Base-by-base conservation (phyloP, 345 rosid genomes). In the Litchi chinensis region DNA sequence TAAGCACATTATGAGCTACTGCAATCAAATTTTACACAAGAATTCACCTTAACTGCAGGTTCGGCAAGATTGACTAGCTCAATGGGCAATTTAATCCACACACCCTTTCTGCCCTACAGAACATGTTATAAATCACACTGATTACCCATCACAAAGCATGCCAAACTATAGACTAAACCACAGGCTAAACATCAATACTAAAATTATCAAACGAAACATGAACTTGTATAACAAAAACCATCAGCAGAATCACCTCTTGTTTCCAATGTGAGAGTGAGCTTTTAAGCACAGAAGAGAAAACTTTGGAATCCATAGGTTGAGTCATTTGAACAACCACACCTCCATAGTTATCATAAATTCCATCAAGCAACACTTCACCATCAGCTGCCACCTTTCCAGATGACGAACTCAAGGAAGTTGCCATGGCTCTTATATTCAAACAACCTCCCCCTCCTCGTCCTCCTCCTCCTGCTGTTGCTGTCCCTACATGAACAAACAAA, bases 21-120 rank as follows among this genome's bases (percentile, higher is more conserved):
- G 68, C 24, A 13, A 60, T 21, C 22, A 52, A 39, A 70, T 37
- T 73, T 15, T 43, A 54, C 11, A 18, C 6, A n/a, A 37, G 64
- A 48, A 71, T 18, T 81, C 74, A 93, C 99, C 93, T 91, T 81
- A 52, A 95, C 96, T 46, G 92, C 92, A 80, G 79, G 78, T 87
- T 93, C 97, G 48, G 88, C 87, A n/a, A 95, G 96, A 83, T 84
- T 87, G 12, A 80, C 90, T 12, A 88, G 87, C 24, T 87, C 79
- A 77, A 84, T 93, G 0, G 99, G 97, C 68, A 95, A 76, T 80
- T 92, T 93, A 82, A 93, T 92, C 99, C 99, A 95, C 40, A 93
- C 90, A 57, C 97, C 98, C 71, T 65, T 92, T 82, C 89, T 95
- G 0, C 95, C 96, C 99, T 95, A 87, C 78, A 86, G 63, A 63